Base-by-base conservation (phyloP, 257 asterid species). In the Coffea eugenioides region DNA sequence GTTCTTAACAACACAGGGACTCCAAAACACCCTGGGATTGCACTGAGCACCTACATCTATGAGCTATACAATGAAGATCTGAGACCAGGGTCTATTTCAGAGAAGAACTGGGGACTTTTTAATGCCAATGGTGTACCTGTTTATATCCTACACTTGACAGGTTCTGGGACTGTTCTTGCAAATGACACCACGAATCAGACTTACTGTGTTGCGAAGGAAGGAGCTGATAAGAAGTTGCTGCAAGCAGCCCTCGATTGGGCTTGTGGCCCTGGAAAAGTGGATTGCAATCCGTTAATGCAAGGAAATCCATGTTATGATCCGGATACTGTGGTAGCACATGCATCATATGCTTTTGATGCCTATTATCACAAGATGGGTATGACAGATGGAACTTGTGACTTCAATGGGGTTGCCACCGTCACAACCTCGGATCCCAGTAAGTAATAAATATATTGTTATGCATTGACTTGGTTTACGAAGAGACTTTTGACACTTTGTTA, bases 181-280 rank as follows among this genome's bases (percentile, higher is more conserved):
- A 96, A 96, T 49, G 98, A 95, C 80, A 95, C 98, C 6, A 88
- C 97, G 1, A 92, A 91, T 69, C 93, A 89, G 84, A 94, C 97
- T 34, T 94, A 84, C 77, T 94, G 98, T 85, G 93, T 90, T 57
- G 98, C 98, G 5, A 90, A 85, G 80, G 89, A 85, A 13, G 88
- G 92, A 11, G 94, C 97, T 11, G 97, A 94, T 66, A 75, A 77
- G 77, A 91, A 89, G 84, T 91, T 92, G 97, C 70, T 94, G 51
- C 98, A 94, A 82, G 98, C 98, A 10, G 98, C 94, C 0, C 69
- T 92, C 74, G 98, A 95, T 82, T 95, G 99, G 97, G 95, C 98
- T 54, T 94, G 98, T 75, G 98, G 98, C 36, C 95, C 97, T 0
- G 98, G 98, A 43, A 92, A 90, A 80, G 98, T 94, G 61, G 93